Conservation (phyloP, 495 filamentous ascomycete genomes). For the Penicillium manginii region DNA sequence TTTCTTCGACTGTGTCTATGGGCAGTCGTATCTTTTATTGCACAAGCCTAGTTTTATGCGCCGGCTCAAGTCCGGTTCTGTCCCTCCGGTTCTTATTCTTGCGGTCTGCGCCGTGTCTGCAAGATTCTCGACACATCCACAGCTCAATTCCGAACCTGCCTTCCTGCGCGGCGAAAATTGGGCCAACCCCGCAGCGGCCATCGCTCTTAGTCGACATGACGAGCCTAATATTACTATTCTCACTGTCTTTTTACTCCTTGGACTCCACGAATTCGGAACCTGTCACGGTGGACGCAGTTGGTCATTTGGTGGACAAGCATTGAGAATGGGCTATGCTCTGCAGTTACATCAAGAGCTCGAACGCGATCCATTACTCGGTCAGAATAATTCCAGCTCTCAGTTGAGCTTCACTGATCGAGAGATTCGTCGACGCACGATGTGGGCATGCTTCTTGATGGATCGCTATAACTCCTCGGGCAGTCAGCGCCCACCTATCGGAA, state of each 20-base stretch:
- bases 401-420: conserved; percentile 92
- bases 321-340: conserved; percentile 94
- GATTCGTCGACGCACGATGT: conserved; percentile 92
- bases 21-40: conserved; percentile 91
- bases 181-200: conserved; percentile 82
- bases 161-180: conserved; percentile 92
- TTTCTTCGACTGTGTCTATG: conserved; percentile 95
- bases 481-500: conserved; percentile 88
- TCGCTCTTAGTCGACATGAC: conserved; percentile 83
- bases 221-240: conserved; percentile 95
- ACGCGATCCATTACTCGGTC: conserved; percentile 69
- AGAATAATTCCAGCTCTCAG: conserved; percentile 61
- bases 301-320: conserved; percentile 92
- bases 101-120: conserved; percentile 92
- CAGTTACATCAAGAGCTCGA: conserved; percentile 95
- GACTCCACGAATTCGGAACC: conserved; percentile 94
- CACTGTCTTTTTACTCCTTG: conserved; percentile 83
- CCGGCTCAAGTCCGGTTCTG: conserved; percentile 66
- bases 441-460: conserved; percentile 97
- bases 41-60: conserved; percentile 98
- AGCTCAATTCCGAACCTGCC: conserved; percentile 77
- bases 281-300: conserved; percentile 95
- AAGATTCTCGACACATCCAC: conserved; percentile 93
- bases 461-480: conserved; percentile 96
- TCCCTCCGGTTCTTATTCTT: conserved; percentile 86